phyloP scores from a whole-genome alignment of 2,329 filamentous ascomycete genomes.

The Aureobasidium sp. region DNA sequence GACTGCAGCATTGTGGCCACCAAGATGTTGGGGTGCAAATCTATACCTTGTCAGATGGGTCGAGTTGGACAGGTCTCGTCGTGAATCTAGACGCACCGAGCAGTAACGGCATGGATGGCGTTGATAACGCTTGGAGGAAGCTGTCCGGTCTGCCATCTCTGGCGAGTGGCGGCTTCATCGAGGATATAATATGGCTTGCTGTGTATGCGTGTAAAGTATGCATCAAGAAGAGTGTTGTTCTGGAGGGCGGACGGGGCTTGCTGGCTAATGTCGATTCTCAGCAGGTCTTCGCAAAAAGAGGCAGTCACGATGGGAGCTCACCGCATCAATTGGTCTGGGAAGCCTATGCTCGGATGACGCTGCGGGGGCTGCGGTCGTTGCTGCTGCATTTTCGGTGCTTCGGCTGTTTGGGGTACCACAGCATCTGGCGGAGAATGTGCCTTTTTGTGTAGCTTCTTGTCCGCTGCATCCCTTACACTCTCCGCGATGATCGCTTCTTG shows the following conservation, averaged over 20 bases:
- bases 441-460: slow-evolving; percentile 11
- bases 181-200: slow-evolving; percentile 75
- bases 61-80: slow-evolving; percentile 35
- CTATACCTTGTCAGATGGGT: slow-evolving; percentile 38
- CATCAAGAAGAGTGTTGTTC: slow-evolving; percentile 46
- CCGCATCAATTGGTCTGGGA: slow-evolving; percentile 6
- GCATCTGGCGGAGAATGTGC: neutral
- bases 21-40: slow-evolving; percentile 57
- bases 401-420: neutral
- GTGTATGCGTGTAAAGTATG: slow-evolving; percentile 72
- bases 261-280: slow-evolving; percentile 9
- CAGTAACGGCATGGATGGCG: slow-evolving; percentile 44
- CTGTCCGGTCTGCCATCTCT: slow-evolving; percentile 61
- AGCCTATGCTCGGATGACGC: slow-evolving; percentile 9
- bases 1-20: slow-evolving; percentile 59
- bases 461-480: slow-evolving; percentile 5
- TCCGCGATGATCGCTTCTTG: neutral
- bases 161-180: slow-evolving; percentile 66
- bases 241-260: slow-evolving; percentile 8
- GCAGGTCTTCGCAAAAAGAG: neutral
- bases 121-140: slow-evolving; percentile 45
- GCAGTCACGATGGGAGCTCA: neutral
- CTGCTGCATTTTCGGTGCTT: neutral
- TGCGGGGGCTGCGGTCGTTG: neutral
- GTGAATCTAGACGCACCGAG: slow-evolving; percentile 39